Conservation (phyloP, 1,284 basidiomycete species). For the Jaminaea rosea region DNA sequence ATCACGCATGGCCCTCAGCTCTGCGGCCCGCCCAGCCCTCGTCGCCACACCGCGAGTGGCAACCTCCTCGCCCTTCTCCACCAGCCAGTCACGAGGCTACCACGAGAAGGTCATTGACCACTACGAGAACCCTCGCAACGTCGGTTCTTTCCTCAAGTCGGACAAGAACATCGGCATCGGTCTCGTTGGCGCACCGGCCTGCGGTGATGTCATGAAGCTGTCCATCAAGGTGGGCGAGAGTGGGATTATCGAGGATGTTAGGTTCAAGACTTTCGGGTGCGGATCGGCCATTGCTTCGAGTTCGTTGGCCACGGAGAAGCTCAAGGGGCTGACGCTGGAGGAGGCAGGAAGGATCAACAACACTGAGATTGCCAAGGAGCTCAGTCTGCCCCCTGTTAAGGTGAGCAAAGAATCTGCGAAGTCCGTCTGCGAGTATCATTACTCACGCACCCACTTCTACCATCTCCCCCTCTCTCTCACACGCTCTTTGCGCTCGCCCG, state of each 20-base stretch:
- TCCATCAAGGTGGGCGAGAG: conserved; percentile 94
- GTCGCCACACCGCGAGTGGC: too few relatives aligned
- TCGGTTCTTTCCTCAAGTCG: conserved; percentile 85
- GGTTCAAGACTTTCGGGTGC: conserved; percentile 67
- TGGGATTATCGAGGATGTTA: conserved; percentile 90
- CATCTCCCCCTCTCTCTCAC: not conserved
- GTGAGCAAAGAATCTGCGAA: not conserved
- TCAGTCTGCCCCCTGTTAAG: conserved; percentile 81
- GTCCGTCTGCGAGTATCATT: not conserved
- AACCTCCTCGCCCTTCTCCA: too few relatives aligned
- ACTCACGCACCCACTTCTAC: not conserved
- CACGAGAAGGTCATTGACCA: conserved; percentile 47
- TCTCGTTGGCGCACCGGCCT: conserved; percentile 92
- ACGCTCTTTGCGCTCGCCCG: too few relatives aligned
- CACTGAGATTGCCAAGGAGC: conserved; percentile 95
- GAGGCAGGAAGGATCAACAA: conserved; percentile 95
- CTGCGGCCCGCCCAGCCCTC: too few relatives aligned
- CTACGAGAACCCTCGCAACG: conserved; percentile 55
- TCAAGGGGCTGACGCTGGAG: conserved; percentile 86
- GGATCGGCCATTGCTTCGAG: conserved; percentile 89
- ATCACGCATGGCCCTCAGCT: too few relatives aligned
- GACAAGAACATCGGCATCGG: conserved; percentile 90
- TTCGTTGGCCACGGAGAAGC: conserved; percentile 69
- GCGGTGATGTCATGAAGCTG: conserved; percentile 94
- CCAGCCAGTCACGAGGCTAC: conserved; percentile 28